Percentiles rank a stretch among this genome's conserved stretches.
phyloP scores from a whole-genome alignment of 768 basidiomycete species.

The Amanita inopinata region DNA sequence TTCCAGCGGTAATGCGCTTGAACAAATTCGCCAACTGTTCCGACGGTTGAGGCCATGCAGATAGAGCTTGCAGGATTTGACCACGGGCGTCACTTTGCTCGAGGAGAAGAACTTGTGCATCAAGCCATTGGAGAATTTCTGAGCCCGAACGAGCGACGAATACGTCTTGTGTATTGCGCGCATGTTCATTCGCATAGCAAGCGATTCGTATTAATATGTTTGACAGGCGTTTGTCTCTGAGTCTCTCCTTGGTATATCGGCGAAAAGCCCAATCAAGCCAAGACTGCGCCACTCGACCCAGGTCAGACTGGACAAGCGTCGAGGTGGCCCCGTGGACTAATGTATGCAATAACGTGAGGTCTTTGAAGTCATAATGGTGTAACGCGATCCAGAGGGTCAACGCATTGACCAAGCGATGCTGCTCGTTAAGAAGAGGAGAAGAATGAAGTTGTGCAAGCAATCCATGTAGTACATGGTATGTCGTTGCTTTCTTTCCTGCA shows the following conservation, averaged over 20 bases:
- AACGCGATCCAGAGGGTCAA: slow-evolving; percentile 68
- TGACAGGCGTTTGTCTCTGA: slow-evolving; percentile 44
- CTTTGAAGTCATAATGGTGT: slow-evolving; percentile 42
- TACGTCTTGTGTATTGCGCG: slow-evolving; percentile 20
- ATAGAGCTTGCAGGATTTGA: slow-evolving; percentile 46
- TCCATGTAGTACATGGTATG: slow-evolving; percentile 70
- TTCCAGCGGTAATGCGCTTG: slow-evolving; percentile 34
- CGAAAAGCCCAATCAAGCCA: slow-evolving; percentile 71
- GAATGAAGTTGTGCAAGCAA: slow-evolving; percentile 58
- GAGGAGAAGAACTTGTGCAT: slow-evolving; percentile 38
- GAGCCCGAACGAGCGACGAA: slow-evolving; percentile 26
- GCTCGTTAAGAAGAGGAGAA: slow-evolving; percentile 75
- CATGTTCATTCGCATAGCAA: slow-evolving; percentile 48
- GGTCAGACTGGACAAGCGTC: slow-evolving; percentile 57
- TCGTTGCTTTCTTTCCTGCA: slow-evolving; percentile 42
- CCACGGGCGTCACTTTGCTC: slow-evolving; percentile 21
- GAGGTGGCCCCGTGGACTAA: slow-evolving; percentile 59
- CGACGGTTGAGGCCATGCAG: slow-evolving; percentile 68
- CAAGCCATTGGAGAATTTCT: slow-evolving; percentile 57
- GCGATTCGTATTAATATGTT: slow-evolving; percentile 64
- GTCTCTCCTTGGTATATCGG: slow-evolving; percentile 30
- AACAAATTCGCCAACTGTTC: slow-evolving; percentile 33
- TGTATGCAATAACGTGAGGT: slow-evolving; percentile 52
- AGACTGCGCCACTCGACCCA: slow-evolving; percentile 61
- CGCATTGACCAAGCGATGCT: slow-evolving; percentile 63